Conservation (phyloP, 768 basidiomycete species). For the Hebeloma cylindrosporum region DNA sequence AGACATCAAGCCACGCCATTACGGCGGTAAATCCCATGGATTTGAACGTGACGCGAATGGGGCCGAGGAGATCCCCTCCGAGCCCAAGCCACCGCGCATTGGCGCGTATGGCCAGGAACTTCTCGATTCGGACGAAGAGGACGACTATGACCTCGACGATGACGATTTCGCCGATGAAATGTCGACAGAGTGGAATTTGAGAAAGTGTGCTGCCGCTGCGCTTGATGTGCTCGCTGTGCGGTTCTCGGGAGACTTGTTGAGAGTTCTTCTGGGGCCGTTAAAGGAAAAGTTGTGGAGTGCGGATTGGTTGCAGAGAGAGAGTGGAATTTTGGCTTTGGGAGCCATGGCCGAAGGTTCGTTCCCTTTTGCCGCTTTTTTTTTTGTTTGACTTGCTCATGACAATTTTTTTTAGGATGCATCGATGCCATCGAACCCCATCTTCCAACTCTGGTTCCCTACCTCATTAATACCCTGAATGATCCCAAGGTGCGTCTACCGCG, state of each 20-base stretch:
- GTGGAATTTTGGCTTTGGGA: constrained; percentile 92
- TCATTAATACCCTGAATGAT: constrained; percentile 88
- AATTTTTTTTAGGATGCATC: constrained; percentile 74
- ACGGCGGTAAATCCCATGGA: constrained; percentile 76
- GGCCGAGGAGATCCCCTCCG: constrained; percentile 35
- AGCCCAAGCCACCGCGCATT: constrained; percentile 41
- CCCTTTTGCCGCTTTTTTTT: constrained; percentile 1
- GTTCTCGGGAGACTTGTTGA: constrained; percentile 86
- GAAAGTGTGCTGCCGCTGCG: constrained; percentile 97
- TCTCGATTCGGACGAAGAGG: constrained; percentile 82
- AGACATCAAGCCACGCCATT: constrained; percentile 96
- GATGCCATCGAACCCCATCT: constrained; percentile 94
- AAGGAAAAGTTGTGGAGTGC: constrained; percentile 91
- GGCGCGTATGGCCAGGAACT: constrained; percentile 83
- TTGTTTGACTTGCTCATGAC: constrained; percentile 4
- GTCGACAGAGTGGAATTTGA: constrained; percentile 97
- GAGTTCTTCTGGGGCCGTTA: constrained; percentile 83
- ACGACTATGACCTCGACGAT: constrained; percentile 83
- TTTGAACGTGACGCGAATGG: constrained; percentile 68
- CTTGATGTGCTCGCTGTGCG: constrained; percentile 95
- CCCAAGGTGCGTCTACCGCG: constrained; percentile 63
- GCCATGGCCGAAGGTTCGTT: constrained; percentile 95
- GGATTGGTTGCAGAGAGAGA: constrained; percentile 95
- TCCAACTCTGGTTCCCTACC: constrained; percentile 88
- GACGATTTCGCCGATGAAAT: constrained; percentile 96